A percentile compares a stretch with the other conserved stretches of the same genome.
These are phyloP conservation scores for Xanthoconium purpureum DNA, from an alignment of 768 basidiomycete species.

Conservation along the genomic window DNA sequence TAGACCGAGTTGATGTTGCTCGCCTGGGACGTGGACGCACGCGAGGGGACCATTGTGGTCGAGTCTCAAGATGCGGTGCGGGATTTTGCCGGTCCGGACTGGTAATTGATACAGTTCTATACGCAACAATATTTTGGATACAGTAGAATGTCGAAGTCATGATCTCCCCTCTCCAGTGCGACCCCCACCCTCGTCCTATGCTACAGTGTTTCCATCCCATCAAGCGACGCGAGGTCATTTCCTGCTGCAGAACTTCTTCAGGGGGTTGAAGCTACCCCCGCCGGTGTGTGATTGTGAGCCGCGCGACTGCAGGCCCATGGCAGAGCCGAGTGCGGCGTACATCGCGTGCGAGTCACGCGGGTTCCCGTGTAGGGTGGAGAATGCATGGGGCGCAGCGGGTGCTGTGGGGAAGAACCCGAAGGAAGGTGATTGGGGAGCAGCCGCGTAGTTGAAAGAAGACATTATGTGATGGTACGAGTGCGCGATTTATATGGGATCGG, in stretches of 20 bases:
- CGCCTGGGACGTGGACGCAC: slow-evolving; percentile 27
- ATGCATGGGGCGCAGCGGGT: slow-evolving; percentile 55
- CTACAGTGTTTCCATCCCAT: slow-evolving; percentile 21
- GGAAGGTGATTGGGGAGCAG: slow-evolving; percentile 50
- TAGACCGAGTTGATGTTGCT: slow-evolving; percentile 47
- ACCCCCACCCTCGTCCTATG: slow-evolving; percentile 15
- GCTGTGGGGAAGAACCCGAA: slow-evolving; percentile 59
- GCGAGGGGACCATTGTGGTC: slow-evolving; percentile 37
- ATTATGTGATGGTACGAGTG: slow-evolving; percentile 22
- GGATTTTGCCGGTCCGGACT: slow-evolving; percentile 32
- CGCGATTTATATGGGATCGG: background rate
- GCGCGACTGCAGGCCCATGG: slow-evolving; percentile 25
- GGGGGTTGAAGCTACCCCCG: slow-evolving; percentile 25
- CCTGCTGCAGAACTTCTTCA: slow-evolving; percentile 40
- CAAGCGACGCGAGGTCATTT: background rate
- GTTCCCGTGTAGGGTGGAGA: slow-evolving; percentile 53
- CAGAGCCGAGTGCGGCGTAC: slow-evolving; percentile 49
- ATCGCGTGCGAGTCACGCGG: slow-evolving; percentile 59
- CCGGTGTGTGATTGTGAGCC: slow-evolving; percentile 22
- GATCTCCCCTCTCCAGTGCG: background rate
- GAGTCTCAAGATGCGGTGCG: slow-evolving; percentile 3
- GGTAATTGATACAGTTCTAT: slow-evolving; percentile 21
- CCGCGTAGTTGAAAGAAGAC: slow-evolving; percentile 43
- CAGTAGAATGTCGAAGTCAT: slow-evolving; percentile 22
- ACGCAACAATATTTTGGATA: slow-evolving; percentile 18